Conservation (phyloP, 805 yeast genomes). For the Sporopachydermia lactativora region DNA sequence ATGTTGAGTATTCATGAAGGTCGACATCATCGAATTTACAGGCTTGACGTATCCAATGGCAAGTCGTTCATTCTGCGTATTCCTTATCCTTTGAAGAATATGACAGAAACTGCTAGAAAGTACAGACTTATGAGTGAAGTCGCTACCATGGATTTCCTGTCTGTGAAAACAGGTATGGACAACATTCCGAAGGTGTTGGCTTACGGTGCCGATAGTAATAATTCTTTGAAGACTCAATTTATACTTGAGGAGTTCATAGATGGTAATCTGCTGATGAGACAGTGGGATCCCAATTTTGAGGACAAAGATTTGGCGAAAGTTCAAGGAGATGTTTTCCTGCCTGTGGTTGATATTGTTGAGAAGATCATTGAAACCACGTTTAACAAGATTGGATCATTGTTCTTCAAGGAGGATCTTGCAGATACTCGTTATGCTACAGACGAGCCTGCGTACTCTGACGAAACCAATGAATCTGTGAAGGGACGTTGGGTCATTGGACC, state of each 20-base stretch:
- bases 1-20: conserved; percentile 87
- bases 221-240: conserved; percentile 59
- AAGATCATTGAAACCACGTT: conserved; percentile 43
- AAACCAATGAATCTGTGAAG: conserved; percentile 34
- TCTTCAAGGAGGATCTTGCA: conserved; percentile 56
- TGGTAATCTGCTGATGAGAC: conserved; percentile 74
- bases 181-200: conserved; percentile 63
- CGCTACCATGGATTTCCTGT: conserved; percentile 81
- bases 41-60: conserved; percentile 46
- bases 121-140: conserved; percentile 70
- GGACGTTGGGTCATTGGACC: conserved; percentile 87
- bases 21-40: conserved; percentile 80
- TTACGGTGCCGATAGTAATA: conserved; percentile 47
- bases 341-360: conserved; percentile 54
- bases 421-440: conserved; percentile 14
- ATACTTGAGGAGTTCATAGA: conserved; percentile 67
- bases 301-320: conserved; percentile 36
- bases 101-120: conserved; percentile 39
- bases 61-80: conserved; percentile 63
- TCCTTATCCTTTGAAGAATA: conserved; percentile 69
- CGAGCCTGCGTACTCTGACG: conserved; percentile 44
- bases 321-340: conserved; percentile 49
- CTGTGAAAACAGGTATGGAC: conserved; percentile 40
- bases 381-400: conserved; percentile 68
- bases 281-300: conserved; percentile 74